Evolutionary conservation across 805 yeast species (phyloP), one percentile per base, ranked within the genome.

Genomic region (Grigorovia yakushimaensis): DNA sequence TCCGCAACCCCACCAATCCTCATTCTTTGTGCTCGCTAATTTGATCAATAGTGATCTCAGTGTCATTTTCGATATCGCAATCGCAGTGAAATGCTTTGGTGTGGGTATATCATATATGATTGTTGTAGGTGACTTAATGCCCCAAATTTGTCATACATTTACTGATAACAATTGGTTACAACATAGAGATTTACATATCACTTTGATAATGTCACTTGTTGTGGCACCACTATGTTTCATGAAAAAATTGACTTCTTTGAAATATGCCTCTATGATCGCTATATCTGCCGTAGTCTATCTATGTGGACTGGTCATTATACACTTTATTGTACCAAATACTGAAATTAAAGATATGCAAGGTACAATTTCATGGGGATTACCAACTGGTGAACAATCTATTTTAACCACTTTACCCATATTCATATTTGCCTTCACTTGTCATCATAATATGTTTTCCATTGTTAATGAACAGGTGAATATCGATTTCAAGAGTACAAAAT

Each of bases 371-470:
- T 47, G 72, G 54, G 51, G 78, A 51, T 59, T 63, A 30, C 87
- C 88, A 1, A 56, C 60, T 22, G 64, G 74, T 5, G 60, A 72
- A 15, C 54, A 72, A 0, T 62, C 75, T 3, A 68, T 79, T n/a
- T 72, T 89, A 18, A 73, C 84, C 21, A 79, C 93, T 10, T 79
- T 89, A 61, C 94, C 97, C n/a, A 84, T 89, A 52, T 81, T 88
- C 55, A 91, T 91, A 13, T 89, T 91, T 71, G 96, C 96, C 0
- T 91, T 81, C 66, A 91, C 98, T 0, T 93, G 97, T 58, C 97
- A 91, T 60, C 97, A 91, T 64, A 91, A 91, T 67, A 87, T 87
- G 88, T 88, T 87, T 58, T 79, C 95, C 1, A 77, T 89, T 47
- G 77, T 88, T 47, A 91, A 89, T 58, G 98, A 91, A 67, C 74